Base-by-base conservation (phyloP, 768 basidiomycete genomes). In the Amanita exitialis region DNA sequence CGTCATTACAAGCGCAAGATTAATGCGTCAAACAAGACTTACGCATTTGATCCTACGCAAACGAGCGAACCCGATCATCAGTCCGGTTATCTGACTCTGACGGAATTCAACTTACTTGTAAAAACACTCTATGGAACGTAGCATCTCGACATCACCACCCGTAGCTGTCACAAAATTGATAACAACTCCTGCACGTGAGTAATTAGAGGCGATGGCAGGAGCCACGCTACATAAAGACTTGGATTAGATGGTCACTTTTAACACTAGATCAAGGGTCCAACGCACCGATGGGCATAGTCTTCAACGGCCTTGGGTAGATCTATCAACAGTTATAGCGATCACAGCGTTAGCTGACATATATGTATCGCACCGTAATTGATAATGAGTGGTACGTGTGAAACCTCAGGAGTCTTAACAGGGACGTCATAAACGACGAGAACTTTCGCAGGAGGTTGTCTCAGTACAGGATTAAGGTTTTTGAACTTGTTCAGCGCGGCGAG, bases 101-200 rank as follows among this genome's bases (percentile, higher is more conserved):
- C 8, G 34, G 27, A 35, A 36, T 20, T n/a, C 13, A 18, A 44
- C 50, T 44, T 41, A 90, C 90, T 91, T 91, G 77, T 95, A 97
- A 71, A 92, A 95, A 77, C 93, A 95, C 74, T 98, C 95, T 75
- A 97, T 97, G 58, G 89, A 90, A 62, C 95, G 80, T 55, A 98
- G 72, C 93, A 97, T 96, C 71, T 98, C 95, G 50, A 97, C 94
- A 65, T 98, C 95, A 37, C 93, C 94, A 27, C 94, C 93, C 12
- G 92, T 93, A 49, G 94, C 95, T 51, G 94, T 96, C 55, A 98
- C 94, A 59, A 98, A 93, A 66, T 95, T 98, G 62, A 99, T 78
- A 54, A 96, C 78, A 48, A 97, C 88, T 25, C 95, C 96, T 50
- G 91, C 86, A 47, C 91, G 83, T 36, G 83, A 78, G 63, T 90